Percentiles rank a stretch among this genome's conserved stretches.
phyloP scores from a whole-genome alignment of 495 filamentous ascomycete species.

The Neurospora sp. region DNA sequence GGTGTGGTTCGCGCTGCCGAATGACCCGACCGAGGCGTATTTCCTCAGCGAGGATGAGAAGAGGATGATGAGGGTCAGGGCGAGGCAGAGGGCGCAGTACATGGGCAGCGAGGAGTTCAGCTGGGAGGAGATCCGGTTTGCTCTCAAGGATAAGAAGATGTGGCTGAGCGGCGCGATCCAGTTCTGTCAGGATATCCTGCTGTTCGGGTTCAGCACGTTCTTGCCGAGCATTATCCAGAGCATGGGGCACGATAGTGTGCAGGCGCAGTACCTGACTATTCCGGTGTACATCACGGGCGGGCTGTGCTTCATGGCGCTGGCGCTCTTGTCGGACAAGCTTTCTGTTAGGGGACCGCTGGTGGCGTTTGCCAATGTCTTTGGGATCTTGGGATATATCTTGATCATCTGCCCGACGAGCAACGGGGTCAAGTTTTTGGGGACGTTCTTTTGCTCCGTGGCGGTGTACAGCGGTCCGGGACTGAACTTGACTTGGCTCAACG shows the following conservation, averaged over 20 bases:
- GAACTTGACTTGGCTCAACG: conserved; percentile 47
- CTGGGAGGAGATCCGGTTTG: conserved; percentile 41
- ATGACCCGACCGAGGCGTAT: conserved; percentile 38
- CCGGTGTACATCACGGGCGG: conserved; percentile 30
- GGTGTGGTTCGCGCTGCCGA: conserved; percentile 48
- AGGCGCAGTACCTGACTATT: conserved; percentile 32
- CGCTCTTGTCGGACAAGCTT: conserved; percentile 29
- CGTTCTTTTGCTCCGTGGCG: conserved; percentile 43
- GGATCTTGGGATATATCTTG: conserved; percentile 42
- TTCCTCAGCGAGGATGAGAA: conserved; percentile 42
- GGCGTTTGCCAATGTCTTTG: conserved; percentile 33
- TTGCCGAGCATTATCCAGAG: conserved; percentile 45
- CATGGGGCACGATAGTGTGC: conserved; percentile 40
- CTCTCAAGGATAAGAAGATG: conserved; percentile 25
- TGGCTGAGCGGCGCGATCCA: conserved; percentile 36
- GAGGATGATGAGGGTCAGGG: conserved; percentile 40
- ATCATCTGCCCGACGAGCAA: conserved; percentile 25
- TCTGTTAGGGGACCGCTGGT: conserved; percentile 27
- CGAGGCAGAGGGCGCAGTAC: conserved; percentile 22
- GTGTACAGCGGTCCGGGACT: conserved; percentile 41
- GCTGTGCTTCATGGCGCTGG: conserved; percentile 32
- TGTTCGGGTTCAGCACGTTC: conserved; percentile 53
- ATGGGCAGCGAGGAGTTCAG: conserved; percentile 39
- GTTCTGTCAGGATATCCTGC: conserved; percentile 42
- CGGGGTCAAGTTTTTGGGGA: conserved; percentile 45